Evolutionary conservation across 805 yeast genomes (phyloP), one percentile per base, ranked within the genome.

Genomic region (Priceomyces haplophilus): DNA sequence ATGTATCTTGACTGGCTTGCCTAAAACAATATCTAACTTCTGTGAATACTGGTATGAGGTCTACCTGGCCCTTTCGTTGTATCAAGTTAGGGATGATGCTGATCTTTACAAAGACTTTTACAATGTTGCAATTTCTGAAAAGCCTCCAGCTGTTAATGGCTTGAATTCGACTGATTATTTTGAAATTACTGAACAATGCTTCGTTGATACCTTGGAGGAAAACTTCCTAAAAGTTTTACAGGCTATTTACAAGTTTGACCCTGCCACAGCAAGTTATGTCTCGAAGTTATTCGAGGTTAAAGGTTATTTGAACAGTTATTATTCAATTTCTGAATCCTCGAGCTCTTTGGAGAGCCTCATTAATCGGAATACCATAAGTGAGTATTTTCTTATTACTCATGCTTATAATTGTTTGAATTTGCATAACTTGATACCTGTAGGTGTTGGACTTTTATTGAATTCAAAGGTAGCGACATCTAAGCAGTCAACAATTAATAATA

Each of bases 31-130:
- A 17, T 56, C 78, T 3, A 65, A 67, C 12, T 69, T 66, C 51
- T 74, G 86, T 12, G 65, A 68, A 5, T 61, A 78, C 0, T 85
- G 95, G 95, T 84, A 81, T 55, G 93, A 85, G 54, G 69, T 81
- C 11, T 71, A 79, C 31, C 64, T 73, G 31, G 78, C 79, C 6
- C 67, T 81, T n/a, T 56, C 79, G 7, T 61, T 82, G 30, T 86
- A 68, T 54, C 82, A 81, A 53, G 72, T 84, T 1, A 59, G 75
- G 40, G 62, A 88, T 80, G 62, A 60, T 44, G 47, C 45, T 7
- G 52, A 54, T 17, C 53, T 69, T 2, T 69, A 58, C 43, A 32
- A 53, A 4, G 72, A 68, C 21, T 69, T 62, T 49, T 69, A 53
- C 41, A 51, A 61, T 13, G 44, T 61, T 12, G 58, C 76, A 3